Conservation (phyloP, 2,329 filamentous ascomycete species). For the Ophiostoma perfectum region DNA sequence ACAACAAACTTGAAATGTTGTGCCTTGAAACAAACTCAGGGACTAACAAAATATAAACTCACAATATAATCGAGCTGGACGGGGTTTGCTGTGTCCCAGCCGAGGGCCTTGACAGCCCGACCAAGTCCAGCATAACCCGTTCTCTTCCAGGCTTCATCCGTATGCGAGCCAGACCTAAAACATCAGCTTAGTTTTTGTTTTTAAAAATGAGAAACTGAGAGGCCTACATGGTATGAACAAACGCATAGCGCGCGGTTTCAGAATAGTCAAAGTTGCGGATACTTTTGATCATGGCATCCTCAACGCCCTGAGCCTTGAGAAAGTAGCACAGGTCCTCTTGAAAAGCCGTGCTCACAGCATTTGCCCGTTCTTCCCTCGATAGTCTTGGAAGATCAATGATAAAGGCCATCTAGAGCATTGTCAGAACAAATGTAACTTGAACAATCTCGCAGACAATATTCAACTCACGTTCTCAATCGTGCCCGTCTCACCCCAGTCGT, state of each 20-base stretch:
- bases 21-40: too few species aligned
- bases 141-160: constrained; percentile 40
- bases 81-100: constrained; percentile 49
- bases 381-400: constrained; percentile 81
- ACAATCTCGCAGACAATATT: neutral
- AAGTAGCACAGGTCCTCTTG: constrained; percentile 66
- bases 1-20: too few species aligned
- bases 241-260: constrained; percentile 64
- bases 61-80: constrained; percentile 70
- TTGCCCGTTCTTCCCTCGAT: constrained; percentile 30
- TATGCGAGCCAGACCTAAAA: constrained; percentile 43
- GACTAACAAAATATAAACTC: constrained; percentile 19
- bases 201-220: too few species aligned
- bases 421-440: neutral
- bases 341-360: constrained; percentile 42
- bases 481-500: constrained; percentile 85
- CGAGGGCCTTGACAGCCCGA: constrained; percentile 58
- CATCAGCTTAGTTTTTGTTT: too few species aligned
- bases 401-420: constrained; percentile 60
- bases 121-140: constrained; percentile 70
- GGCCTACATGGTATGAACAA: constrained; percentile 70
- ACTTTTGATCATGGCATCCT: constrained; percentile 59
- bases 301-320: constrained; percentile 59
- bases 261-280: constrained; percentile 77
- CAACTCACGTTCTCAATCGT: constrained; percentile 74